phyloP scores from a whole-genome alignment of 2,329 filamentous ascomycete species.

The Amylocarpus encephaloides region DNA sequence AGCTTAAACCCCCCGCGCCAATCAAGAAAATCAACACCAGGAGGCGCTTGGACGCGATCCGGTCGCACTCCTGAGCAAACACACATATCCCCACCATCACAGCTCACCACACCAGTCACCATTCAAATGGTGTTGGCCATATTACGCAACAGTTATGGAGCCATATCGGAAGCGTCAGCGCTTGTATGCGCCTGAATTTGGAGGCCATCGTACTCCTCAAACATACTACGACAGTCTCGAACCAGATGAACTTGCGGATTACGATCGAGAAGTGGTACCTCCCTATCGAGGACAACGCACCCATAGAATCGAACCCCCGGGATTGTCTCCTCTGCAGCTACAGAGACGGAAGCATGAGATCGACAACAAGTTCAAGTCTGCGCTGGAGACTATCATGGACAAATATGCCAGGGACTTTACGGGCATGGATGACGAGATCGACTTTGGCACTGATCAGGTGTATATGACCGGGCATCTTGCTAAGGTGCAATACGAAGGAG shows the following conservation, averaged over 20 bases:
- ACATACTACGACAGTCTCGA: conserved; percentile 14
- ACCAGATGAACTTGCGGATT: conserved; percentile 5
- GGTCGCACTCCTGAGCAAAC: too few species aligned
- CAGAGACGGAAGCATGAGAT: conserved; percentile 49
- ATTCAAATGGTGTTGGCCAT: background rate
- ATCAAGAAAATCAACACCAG: background rate
- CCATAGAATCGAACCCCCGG: conserved; percentile 30
- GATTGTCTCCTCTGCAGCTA: conserved; percentile 52
- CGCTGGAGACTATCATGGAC: conserved; percentile 80
- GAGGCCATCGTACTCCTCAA: conserved; percentile 15
- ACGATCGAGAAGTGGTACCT: conserved; percentile 11
- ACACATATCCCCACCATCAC: background rate
- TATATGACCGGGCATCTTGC: conserved; percentile 82
- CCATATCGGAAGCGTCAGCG: conserved; percentile 55
- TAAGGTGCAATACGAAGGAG: conserved; percentile 52
- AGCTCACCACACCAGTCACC: background rate
- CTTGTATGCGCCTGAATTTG: conserved; percentile 36
- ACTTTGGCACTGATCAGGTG: conserved; percentile 72
- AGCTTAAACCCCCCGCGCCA: conserved; percentile 8
- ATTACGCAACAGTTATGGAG: conserved; percentile 41
- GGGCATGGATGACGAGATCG: conserved; percentile 81
- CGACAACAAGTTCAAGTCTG: conserved; percentile 70
- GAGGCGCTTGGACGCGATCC: background rate
- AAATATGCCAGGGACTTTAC: conserved; percentile 83
- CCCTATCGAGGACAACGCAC: conserved; percentile 11